These are phyloP conservation scores for Starmerella geochares DNA, from an alignment of 805 yeast genomes.

Conservation along the genomic window DNA sequence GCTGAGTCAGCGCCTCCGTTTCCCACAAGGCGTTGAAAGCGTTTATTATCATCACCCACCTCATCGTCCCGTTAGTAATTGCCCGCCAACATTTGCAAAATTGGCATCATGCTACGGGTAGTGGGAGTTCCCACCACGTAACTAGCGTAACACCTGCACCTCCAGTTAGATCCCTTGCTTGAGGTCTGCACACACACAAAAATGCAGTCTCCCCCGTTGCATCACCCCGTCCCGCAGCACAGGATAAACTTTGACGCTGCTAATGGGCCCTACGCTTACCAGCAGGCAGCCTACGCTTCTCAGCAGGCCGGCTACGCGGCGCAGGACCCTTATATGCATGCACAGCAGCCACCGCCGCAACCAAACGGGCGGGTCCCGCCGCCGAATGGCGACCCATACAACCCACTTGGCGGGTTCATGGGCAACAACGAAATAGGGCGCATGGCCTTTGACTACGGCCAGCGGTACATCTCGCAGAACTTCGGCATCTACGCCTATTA, in stretches of 20 bases:
- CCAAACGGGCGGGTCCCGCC: conserved; percentile 25
- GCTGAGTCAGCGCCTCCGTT: too few species aligned
- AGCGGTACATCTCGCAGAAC: conserved; percentile 67
- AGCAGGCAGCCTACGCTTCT: conserved; percentile 1
- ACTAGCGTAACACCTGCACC: not conserved
- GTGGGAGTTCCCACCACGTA: conserved; percentile 1
- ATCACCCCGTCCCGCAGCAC: conserved; percentile 40
- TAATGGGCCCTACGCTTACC: conserved; percentile 8
- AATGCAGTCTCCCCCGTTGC: conserved; percentile 34
- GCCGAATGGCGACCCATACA: conserved; percentile 20
- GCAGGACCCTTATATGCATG: conserved; percentile 15
- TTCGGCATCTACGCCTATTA: conserved; percentile 40
- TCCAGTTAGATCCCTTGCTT: not conserved
- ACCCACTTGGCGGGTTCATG: conserved; percentile 51
- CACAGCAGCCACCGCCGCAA: conserved; percentile 12
- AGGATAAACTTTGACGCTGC: conserved; percentile 33
- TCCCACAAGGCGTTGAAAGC: too few species aligned
- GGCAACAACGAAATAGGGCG: conserved; percentile 77
- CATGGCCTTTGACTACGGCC: conserved; percentile 70
- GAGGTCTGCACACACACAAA: not conserved
- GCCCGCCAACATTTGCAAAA: too few species aligned
- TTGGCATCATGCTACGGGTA: too few species aligned
- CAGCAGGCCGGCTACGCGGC: not conserved
- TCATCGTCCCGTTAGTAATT: too few species aligned
- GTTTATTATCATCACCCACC: too few species aligned